These are phyloP conservation scores for Phalaenopsis hybrid DNA, from an alignment of 116 monocot genomes.

Conservation along the genomic window DNA sequence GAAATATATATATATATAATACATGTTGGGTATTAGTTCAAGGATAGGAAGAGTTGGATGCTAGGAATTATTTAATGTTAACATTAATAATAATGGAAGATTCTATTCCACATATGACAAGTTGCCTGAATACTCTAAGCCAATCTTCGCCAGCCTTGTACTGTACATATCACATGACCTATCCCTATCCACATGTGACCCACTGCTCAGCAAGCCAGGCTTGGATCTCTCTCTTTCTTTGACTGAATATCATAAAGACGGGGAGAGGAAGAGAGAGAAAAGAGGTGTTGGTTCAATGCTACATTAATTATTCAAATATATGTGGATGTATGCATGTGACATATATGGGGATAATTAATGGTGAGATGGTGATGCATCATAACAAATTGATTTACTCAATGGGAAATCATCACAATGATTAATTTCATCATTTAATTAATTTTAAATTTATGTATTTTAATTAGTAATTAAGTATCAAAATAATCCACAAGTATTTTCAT, in stretches of 20 bases:
- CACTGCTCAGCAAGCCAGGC: slow-evolving; percentile 20
- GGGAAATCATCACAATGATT: neutral
- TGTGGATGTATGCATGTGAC: slow-evolving; percentile 21
- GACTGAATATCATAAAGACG: slow-evolving; percentile 16
- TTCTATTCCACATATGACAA: slow-evolving; percentile 80
- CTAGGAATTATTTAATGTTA: slow-evolving; percentile 10
- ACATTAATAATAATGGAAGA: slow-evolving; percentile 67
- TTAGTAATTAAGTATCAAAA: neutral
- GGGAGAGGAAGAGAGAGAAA: neutral
- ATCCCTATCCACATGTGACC: slow-evolving; percentile 33
- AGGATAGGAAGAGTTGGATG: slow-evolving; percentile 3
- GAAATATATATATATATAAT: neutral
- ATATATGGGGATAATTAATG: neutral
- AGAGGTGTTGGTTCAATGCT: slow-evolving; percentile 5
- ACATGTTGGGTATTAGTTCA: neutral
- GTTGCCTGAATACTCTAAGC: slow-evolving; percentile 17
- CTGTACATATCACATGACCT: slow-evolving; percentile 20
- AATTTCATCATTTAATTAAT: too few relatives aligned
- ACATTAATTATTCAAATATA: slow-evolving; percentile 9
- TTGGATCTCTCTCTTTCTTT: slow-evolving; percentile 35
- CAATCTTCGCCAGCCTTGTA: slow-evolving; percentile 5
- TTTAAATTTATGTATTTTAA: too few relatives aligned
- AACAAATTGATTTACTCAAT: neutral
- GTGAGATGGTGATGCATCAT: neutral
- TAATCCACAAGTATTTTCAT: neutral